Evolutionary conservation across 352 stramenopile species (phyloP).

Genomic region (Pythium guiyangense): DNA sequence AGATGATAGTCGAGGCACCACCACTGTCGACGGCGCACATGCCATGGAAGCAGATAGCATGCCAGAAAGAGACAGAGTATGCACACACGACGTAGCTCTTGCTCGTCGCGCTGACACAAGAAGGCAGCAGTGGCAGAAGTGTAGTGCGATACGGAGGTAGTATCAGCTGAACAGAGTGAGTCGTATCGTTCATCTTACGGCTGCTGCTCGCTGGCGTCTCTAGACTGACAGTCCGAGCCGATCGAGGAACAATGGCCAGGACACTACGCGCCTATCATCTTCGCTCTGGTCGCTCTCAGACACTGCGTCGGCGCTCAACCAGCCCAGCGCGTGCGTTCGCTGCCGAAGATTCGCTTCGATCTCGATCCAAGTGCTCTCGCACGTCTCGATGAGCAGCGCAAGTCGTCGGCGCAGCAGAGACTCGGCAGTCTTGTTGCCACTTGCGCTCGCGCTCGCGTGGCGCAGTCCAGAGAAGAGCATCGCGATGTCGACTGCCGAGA

Average conservation of each 20-base stretch:
- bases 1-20: no score
- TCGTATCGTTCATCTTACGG: no score
- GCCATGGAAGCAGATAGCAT: no score
- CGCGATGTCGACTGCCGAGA: constrained; percentile 7
- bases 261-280: background rate
- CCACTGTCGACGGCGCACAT: no score
- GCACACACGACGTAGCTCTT: no score
- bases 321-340: background rate
- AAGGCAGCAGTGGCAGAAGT: no score
- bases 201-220: no score
- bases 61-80: no score
- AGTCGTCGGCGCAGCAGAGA: background rate
- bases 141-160: no score
- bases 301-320: background rate
- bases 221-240: background rate
- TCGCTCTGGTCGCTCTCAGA: background rate
- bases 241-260: background rate
- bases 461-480: constrained; percentile 9
- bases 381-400: constrained; percentile 10
- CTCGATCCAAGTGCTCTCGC: constrained; percentile 10
- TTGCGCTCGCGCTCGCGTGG: background rate
- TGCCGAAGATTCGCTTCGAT: constrained; percentile 5
- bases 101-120: no score
- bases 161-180: no score
- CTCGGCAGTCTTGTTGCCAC: background rate